Evolutionary conservation across 768 basidiomycete genomes (phyloP), one percentile per base, ranked within the genome.

Genomic region (Piloderma croceum): DNA sequence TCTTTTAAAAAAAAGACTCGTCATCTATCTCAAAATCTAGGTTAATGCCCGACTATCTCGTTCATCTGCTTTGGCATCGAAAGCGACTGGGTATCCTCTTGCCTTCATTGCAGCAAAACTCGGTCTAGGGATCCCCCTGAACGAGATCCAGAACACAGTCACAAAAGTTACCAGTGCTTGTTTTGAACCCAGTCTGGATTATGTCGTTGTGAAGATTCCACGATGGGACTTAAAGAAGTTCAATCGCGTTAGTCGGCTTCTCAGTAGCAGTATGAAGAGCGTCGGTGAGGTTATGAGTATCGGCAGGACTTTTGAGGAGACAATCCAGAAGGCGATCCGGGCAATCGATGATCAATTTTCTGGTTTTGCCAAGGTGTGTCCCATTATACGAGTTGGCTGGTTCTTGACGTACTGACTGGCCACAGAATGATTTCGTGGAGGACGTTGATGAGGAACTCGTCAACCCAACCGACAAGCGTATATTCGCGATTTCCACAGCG

Each of bases 271-370:
- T 64, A 98, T 99, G 94, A 98, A 98, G 76, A 91, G 88, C 53
- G 94, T 99, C 6, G 94, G 94, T 20, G 94, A 99, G 64, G 94
- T 99, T 42, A 99, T 99, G 96, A 90, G 89, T 51, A 98, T 99
- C 50, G 94, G 94, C 11, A 73, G 94, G 52, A 96, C 92, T 4
- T 99, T 99, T 56, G 94, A 98, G 61, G 94, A 99, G 71, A 97
- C 93, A 1, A 84, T 98, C 41, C 94, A 98, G 63, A 98, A 99
- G 68, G 96, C 94, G 3, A 94, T 98, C 46, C 73, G 94, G 24
- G 85, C 91, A 3, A 96, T 99, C 51, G 96, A 98, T 58, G 94
- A 96, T 54, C 84, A 83, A 47, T 99, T 97, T 62, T 62, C 77
- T 53, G 96, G 96, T 1, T 99, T 99, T 63, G 80, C 87, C 3